A percentile compares a stretch with the other conserved stretches of the same genome.
These are phyloP conservation scores for Russula ochroleuca DNA, from an alignment of 768 basidiomycete genomes.

Conservation along the genomic window DNA sequence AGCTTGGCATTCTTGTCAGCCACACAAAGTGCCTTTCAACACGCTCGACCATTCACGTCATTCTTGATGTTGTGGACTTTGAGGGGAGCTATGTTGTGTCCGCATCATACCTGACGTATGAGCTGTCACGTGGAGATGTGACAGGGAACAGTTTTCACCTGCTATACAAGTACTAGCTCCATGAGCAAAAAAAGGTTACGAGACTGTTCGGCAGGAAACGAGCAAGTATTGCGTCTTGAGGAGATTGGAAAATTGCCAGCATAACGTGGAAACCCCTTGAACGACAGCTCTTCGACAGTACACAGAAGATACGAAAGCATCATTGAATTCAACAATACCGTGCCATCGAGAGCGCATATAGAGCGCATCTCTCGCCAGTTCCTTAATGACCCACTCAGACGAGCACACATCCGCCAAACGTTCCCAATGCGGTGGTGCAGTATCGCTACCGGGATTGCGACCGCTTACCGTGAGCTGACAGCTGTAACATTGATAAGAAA, in stretches of 20 bases:
- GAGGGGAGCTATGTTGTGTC: neutral
- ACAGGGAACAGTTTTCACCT: neutral
- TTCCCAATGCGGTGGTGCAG: constrained; percentile 6
- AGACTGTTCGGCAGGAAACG: neutral
- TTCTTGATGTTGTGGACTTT: neutral
- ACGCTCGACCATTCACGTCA: neutral
- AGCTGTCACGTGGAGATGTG: neutral
- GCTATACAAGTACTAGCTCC: neutral
- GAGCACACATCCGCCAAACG: neutral
- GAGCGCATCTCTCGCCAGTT: too few relatives aligned
- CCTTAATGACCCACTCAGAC: neutral
- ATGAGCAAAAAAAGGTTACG: neutral
- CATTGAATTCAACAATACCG: neutral
- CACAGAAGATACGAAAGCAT: neutral
- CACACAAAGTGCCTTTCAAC: neutral
- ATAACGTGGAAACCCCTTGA: neutral
- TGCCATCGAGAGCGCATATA: neutral
- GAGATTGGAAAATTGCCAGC: constrained; percentile 1
- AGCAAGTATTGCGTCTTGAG: neutral
- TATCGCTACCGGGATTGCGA: neutral
- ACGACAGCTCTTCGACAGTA: neutral
- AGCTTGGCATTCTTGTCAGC: neutral
- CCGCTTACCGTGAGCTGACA: neutral
- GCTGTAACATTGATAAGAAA: neutral
- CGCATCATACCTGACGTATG: too few relatives aligned